Evolutionary conservation across 2,329 filamentous ascomycete species (phyloP), one percentile per base, ranked within the genome.

Genomic region (Emergomyces orientalis): DNA sequence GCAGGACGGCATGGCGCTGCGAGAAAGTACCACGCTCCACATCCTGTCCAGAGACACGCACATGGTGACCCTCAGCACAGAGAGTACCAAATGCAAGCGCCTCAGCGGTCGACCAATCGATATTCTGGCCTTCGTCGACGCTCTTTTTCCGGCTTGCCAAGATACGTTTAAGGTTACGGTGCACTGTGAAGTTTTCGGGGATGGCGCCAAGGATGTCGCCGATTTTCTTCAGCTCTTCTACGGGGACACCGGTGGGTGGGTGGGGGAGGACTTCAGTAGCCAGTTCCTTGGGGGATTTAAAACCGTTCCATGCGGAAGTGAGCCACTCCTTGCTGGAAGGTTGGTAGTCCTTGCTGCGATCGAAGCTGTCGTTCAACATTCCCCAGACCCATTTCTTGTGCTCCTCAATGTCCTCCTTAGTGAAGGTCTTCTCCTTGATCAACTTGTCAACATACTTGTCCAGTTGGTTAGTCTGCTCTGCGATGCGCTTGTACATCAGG

Each of bases 341-440:
- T 77, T 93, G 89, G 79, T 99, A 99, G 72, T 99, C 93, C 79
- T 95, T 97, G 78, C 92, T 96, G 78, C 93, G 91, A 71, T 91
- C 84, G 78, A 97, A 99, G 80, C 91, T 97, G 77, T 97, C 93
- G 73, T 96, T 93, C 63, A 99, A 84, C 92, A 97, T 97, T 66
- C 90, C 90, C 94, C 93, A 99, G 64, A 97, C 94, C 94, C 94
- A 99, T 77, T 95, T 90, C 84, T 96, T 96, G 84, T 99, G 94
- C 82, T 99, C 94, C 64, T 99, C 93, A 65, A 99, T 88, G 74
- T 99, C 94, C 71, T 94, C 92, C 80, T 96, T 93, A 69, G 90
- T 96, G 80, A 99, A 99, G 61, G 90, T 96, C 70, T 92, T 67
- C 47, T 97, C 92, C 66, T 91, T 83, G 52, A 97, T 82, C 61